Base-by-base conservation (phyloP, 768 basidiomycete genomes). In the Pleurotus djamor region DNA sequence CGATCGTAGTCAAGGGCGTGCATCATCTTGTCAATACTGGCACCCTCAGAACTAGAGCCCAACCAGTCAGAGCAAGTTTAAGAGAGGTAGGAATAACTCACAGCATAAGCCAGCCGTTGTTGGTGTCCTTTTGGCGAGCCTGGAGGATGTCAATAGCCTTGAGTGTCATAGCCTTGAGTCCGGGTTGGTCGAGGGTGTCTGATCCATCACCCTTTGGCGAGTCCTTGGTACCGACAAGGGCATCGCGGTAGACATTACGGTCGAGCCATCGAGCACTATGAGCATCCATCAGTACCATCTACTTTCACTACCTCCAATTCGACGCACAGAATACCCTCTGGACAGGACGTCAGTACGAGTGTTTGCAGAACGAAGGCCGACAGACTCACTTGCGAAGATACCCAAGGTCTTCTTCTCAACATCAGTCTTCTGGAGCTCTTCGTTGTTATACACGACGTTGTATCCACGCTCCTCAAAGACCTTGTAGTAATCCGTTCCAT, bases 1-100 rank as follows among this genome's bases (percentile, higher is more conserved):
- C 78, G 76, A 48, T 78, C 77, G 60, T 79, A 79, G 50, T 79
- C 78, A 49, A 79, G 71, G 21, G 69, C 75, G 50, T 79, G 78
- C 78, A 79, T 79, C 77, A 78, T 78, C 77, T 79, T 79, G 58
- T 79, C 78, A 48, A 78, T 79, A 55, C 72, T 76, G 13, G 78
- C 77, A 63, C 75, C 78, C 63, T 79, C 78, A n/a, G 76, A 74
- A 66, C 71, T 71, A 48, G 21, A 8, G 32, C 50, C 48, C 59
- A 34, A 13, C 34, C 12, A 41, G n/a, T 10, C 9, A 41, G 17
- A 48, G 16, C n/a, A 35, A 52, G 10, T 33, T 4, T 7, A 6
- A 48, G n/a, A 14, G 5, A 48, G 33, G 17, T 54, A 21, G 34
- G 10, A 17, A n/a, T 32, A 7, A 21, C 64, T n/a, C 57, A 69